These are phyloP conservation scores for Neurospora africana DNA, from an alignment of 495 filamentous ascomycete species.

Conservation along the genomic window DNA sequence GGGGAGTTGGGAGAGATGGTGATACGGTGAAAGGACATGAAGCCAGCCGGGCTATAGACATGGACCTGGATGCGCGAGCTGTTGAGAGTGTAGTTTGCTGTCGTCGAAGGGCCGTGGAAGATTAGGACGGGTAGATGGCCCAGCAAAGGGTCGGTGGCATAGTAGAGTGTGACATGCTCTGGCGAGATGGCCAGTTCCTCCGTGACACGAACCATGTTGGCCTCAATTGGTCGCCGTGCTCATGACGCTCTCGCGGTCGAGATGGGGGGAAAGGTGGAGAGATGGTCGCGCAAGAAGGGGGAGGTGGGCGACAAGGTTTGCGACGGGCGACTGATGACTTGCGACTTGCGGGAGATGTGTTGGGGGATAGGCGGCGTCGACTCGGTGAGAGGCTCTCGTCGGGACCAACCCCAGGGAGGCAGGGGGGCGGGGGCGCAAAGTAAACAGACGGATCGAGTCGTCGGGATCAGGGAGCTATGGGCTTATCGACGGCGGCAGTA, in stretches of 20 bases:
- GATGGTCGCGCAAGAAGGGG: neutral
- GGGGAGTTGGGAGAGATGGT: conserved; percentile 89
- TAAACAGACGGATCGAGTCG: neutral
- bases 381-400: neutral
- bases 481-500: neutral
- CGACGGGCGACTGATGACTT: neutral
- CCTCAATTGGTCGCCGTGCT: conserved; percentile 30
- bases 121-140: conserved; percentile 64
- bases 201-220: conserved; percentile 57
- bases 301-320: neutral
- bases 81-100: conserved; percentile 72
- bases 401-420: neutral
- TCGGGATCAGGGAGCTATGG: neutral
- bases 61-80: conserved; percentile 89
- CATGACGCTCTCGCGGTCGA: neutral
- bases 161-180: conserved; percentile 70
- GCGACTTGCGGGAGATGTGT: neutral
- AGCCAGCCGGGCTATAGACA: conserved; percentile 78
- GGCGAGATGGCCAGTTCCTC: conserved; percentile 57
- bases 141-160: conserved; percentile 66
- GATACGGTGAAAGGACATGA: conserved; percentile 77
- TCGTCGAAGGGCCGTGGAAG: conserved; percentile 77
- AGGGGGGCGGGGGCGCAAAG: neutral
- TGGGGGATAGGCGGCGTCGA: neutral
- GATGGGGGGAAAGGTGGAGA: neutral